Percentiles rank a stretch among this genome's conserved stretches.
phyloP scores from a whole-genome alignment of 257 asterid genomes.

The Anisodus tanguticus region DNA sequence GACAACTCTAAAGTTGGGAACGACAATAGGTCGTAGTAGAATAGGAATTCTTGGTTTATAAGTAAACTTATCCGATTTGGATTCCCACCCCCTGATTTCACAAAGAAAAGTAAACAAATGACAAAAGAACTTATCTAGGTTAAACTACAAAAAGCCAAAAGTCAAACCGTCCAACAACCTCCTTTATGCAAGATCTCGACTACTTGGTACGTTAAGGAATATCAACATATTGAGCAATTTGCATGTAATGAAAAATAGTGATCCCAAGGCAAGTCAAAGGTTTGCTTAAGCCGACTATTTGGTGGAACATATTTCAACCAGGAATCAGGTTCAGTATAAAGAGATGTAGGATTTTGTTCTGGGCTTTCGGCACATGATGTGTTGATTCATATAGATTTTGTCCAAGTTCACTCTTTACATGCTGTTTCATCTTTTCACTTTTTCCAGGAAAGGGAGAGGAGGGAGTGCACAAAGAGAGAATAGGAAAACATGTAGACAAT shows the following conservation, averaged over 20 bases:
- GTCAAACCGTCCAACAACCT: conserved; percentile 21
- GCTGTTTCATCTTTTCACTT: conserved; percentile 16
- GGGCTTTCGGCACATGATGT: background rate
- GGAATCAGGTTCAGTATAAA: conserved; percentile 28
- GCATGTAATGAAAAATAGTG: background rate
- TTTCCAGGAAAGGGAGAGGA: background rate
- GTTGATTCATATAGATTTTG: conserved; percentile 19
- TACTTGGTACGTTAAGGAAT: background rate
- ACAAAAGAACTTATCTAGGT: background rate
- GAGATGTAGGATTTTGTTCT: background rate
- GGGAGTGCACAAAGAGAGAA: background rate
- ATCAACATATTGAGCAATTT: background rate
- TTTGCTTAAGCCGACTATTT: background rate
- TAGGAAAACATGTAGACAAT: background rate
- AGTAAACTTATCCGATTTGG: background rate
- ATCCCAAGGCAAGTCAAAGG: background rate
- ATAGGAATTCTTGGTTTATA: background rate
- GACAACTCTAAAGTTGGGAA: conserved; percentile 25
- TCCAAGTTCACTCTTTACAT: background rate
- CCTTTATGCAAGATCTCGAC: conserved; percentile 4
- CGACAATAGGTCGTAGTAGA: background rate
- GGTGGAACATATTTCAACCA: conserved; percentile 22
- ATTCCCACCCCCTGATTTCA: background rate
- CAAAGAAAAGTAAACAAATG: background rate
- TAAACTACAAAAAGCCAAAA: background rate